A percentile compares a stretch with the other conserved stretches of the same genome.
Conservation (phyloP, 352 stramenopile species). For the Pythium rishiriense region DNA sequence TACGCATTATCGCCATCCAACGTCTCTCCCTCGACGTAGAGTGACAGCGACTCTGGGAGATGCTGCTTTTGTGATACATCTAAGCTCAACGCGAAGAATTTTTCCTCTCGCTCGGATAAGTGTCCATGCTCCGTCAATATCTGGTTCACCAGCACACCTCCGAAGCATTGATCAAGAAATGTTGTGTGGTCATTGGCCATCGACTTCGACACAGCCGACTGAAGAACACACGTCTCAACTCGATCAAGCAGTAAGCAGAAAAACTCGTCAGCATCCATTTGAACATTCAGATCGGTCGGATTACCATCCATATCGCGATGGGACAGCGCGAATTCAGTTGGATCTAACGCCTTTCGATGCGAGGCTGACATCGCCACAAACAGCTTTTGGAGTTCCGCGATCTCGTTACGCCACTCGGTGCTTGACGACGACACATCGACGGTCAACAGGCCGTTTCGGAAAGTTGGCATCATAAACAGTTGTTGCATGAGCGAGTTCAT, state of each 20-base stretch:
- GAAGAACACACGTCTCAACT: conserved; percentile 51
- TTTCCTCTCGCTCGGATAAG: conserved; percentile 79
- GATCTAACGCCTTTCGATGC: conserved; percentile 50
- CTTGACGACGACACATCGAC: conserved; percentile 27
- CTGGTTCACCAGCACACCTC: conserved; percentile 79
- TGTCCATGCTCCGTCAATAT: conserved; percentile 78
- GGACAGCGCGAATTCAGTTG: conserved; percentile 63
- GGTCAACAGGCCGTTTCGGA: conserved; percentile 51
- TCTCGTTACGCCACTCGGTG: conserved; percentile 47
- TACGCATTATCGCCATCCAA: conserved; percentile 82
- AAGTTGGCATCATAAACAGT: conserved; percentile 84
- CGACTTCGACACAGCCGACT: background rate
- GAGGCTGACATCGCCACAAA: conserved; percentile 62
- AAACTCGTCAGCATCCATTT: conserved; percentile 87
- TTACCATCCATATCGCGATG: conserved; percentile 75
- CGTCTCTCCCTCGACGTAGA: conserved; percentile 76
- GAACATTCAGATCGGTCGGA: conserved; percentile 65
- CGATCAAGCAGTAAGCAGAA: conserved; percentile 79
- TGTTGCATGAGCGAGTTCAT: conserved; percentile 99
- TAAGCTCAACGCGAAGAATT: conserved; percentile 82
- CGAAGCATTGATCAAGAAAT: conserved; percentile 70
- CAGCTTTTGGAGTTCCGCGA: conserved; percentile 64
- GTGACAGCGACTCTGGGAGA: conserved; percentile 54
- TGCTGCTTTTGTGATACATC: conserved; percentile 76
- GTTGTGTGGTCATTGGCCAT: background rate